phyloP scores from a whole-genome alignment of 345 rosid species.

The Turnera subulata region DNA sequence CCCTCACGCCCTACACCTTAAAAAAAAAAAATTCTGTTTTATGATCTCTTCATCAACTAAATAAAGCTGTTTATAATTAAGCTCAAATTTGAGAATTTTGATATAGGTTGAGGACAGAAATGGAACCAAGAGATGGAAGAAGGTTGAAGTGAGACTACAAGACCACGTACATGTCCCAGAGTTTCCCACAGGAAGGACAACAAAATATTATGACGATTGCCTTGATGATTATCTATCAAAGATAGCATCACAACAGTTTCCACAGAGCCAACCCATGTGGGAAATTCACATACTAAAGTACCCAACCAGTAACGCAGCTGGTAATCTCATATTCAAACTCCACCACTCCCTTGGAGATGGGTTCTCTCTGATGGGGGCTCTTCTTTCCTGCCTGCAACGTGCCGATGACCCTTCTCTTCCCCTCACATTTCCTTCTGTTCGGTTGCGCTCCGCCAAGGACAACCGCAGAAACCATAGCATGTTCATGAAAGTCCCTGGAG shows the following conservation, averaged over 20 bases:
- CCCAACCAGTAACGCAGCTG: slow-evolving; percentile 38
- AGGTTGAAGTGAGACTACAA: slow-evolving; percentile 30
- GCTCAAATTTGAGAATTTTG: not conserved
- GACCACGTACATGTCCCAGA: slow-evolving; percentile 32
- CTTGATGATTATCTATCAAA: slow-evolving; percentile 31
- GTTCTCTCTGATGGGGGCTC: slow-evolving; percentile 50
- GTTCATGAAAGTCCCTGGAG: not conserved
- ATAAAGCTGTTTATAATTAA: no score
- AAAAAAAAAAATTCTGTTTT: not conserved
- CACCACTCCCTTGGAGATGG: slow-evolving; percentile 68
- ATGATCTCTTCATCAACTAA: no score
- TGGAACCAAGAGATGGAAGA: slow-evolving; percentile 37
- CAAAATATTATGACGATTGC: slow-evolving; percentile 28
- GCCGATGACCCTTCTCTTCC: slow-evolving; percentile 44
- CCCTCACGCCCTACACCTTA: no score
- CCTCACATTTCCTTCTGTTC: slow-evolving; percentile 34
- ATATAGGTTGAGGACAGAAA: slow-evolving; percentile 26
- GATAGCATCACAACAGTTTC: slow-evolving; percentile 25
- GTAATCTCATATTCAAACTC: slow-evolving; percentile 40
- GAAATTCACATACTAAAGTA: slow-evolving; percentile 47
- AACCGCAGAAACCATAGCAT: not conserved
- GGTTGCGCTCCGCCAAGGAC: not conserved
- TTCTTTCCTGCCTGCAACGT: slow-evolving; percentile 48
- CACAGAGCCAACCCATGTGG: slow-evolving; percentile 46
- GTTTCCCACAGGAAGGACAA: slow-evolving; percentile 27